Percentiles rank a stretch among this genome's conserved stretches.
Evolutionary conservation across 1,284 basidiomycete species (phyloP).

Genomic region (Leccinum huronense): DNA sequence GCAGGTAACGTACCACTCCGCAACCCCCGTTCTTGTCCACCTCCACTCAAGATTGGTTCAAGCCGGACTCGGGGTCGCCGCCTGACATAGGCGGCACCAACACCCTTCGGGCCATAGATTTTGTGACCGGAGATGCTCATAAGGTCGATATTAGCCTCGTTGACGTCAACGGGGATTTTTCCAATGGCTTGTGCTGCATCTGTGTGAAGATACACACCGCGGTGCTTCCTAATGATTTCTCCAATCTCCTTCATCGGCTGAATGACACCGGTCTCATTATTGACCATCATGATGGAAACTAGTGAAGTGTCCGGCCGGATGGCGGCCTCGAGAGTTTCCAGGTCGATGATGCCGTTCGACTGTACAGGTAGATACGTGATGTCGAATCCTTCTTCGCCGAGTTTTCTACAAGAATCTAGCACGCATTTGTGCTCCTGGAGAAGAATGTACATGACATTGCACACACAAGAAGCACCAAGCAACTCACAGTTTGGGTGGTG

Average conservation of each 20-base stretch:
- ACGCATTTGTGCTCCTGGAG: constrained; percentile 98
- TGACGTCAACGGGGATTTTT: constrained; percentile 90
- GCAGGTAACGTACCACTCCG: constrained; percentile 92
- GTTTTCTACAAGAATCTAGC: constrained; percentile 93
- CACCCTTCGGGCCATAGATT: constrained; percentile 96
- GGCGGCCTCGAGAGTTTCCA: constrained; percentile 75
- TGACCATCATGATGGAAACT: constrained; percentile 97
- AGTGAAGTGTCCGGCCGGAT: constrained; percentile 87
- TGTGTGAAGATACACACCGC: constrained; percentile 94
- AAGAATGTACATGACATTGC: constrained; percentile 4
- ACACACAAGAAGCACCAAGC: neutral
- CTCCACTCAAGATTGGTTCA: constrained; percentile 94
- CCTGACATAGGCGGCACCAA: constrained; percentile 94
- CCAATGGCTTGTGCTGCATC: constrained; percentile 97
- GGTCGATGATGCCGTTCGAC: constrained; percentile 79
- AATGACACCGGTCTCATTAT: constrained; percentile 99
- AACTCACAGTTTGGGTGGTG: constrained; percentile 82
- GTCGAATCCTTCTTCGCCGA: constrained; percentile 97
- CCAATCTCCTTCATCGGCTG: constrained; percentile 98
- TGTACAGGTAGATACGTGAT: constrained; percentile 96
- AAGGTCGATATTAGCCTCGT: constrained; percentile 93
- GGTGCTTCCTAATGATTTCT: constrained; percentile 74
- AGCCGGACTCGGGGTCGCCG: constrained; percentile 90
- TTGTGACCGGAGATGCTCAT: constrained; percentile 98
- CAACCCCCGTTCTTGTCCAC: constrained; percentile 96